These are phyloP conservation scores for Penicillium sp. DNA, from an alignment of 2,329 filamentous ascomycete species.

Conservation along the genomic window DNA sequence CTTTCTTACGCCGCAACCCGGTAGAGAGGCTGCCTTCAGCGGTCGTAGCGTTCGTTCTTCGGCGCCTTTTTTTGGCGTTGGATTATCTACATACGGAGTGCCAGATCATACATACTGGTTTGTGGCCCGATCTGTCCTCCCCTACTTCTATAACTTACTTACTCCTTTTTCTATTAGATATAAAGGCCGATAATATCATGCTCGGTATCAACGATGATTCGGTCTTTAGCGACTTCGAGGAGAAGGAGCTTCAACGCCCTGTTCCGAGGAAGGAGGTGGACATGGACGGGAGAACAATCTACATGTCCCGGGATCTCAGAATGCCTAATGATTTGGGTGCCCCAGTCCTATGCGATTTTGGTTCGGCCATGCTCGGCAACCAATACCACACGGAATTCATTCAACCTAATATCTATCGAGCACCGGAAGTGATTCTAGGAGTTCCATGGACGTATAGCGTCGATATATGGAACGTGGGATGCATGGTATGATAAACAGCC, in stretches of 20 bases:
- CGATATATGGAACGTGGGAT: conserved; percentile 41
- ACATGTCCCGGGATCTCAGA: conserved; percentile 44
- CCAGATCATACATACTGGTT: conserved; percentile 9
- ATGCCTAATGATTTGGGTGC: conserved; percentile 33
- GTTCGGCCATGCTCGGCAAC: conserved; percentile 44
- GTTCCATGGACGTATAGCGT: conserved; percentile 48
- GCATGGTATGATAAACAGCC: not conserved
- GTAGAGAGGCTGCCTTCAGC: conserved; percentile 33
- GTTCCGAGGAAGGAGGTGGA: conserved; percentile 46
- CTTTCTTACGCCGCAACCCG: conserved; percentile 45
- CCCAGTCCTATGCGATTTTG: conserved; percentile 52
- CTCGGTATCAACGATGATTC: conserved; percentile 43
- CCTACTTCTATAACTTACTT: not conserved
- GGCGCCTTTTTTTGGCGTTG: conserved; percentile 14
- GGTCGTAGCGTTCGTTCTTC: conserved; percentile 5
- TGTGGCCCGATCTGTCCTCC: not conserved
- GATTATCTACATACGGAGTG: conserved; percentile 18
- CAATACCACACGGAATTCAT: conserved; percentile 31
- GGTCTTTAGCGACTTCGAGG: conserved; percentile 42
- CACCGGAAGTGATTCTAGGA: conserved; percentile 50
- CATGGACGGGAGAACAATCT: conserved; percentile 39
- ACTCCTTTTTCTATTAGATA: conserved; percentile 31
- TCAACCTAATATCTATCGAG: conserved; percentile 37
- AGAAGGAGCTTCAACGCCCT: conserved; percentile 43
- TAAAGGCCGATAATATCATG: conserved; percentile 52